Conservation (phyloP, 2,329 filamentous ascomycete genomes). For the Phaeosphaeriaceae sp. region DNA sequence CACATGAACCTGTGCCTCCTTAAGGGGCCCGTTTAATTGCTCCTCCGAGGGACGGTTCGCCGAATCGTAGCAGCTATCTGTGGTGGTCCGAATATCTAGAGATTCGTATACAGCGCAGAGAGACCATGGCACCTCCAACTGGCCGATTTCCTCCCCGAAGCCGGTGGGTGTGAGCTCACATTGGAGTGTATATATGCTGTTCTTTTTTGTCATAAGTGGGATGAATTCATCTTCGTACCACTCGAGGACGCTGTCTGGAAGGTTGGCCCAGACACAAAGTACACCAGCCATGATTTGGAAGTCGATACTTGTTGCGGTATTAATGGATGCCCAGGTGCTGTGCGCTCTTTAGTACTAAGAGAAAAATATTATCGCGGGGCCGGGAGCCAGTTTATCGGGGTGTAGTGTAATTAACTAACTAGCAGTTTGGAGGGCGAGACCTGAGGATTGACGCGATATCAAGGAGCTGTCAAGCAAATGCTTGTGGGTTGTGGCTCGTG, state of each 20-base stretch:
- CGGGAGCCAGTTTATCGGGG: no score
- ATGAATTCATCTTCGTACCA: slow-evolving; percentile 27
- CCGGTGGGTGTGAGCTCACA: slow-evolving; percentile 20
- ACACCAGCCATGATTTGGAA: slow-evolving; percentile 22
- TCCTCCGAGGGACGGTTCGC: slow-evolving; percentile 7
- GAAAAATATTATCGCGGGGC: no score
- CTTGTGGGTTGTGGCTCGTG: no score
- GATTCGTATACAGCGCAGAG: slow-evolving; percentile 17
- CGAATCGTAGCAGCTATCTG: slow-evolving; percentile 3
- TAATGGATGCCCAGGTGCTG: no score
- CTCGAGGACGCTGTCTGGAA: slow-evolving; percentile 13
- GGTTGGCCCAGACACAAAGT: slow-evolving; percentile 24
- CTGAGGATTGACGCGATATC: no score
- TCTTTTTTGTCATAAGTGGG: slow-evolving; percentile 4
- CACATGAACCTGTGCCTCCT: slow-evolving; percentile 15
- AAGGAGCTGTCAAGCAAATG: no score
- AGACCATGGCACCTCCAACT: slow-evolving; percentile 23
- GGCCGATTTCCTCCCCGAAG: slow-evolving; percentile 22
- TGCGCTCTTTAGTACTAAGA: no score
- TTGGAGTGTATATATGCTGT: slow-evolving; percentile 16
- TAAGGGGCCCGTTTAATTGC: slow-evolving; percentile 5
- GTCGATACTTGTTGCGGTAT: no score
- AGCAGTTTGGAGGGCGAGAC: no score
- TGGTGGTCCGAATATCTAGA: slow-evolving; percentile 2
- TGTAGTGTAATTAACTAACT: no score